Percentiles rank a stretch among this genome's conserved stretches.
phyloP scores from a whole-genome alignment of 305 asterid species.

The Solanum chacoense region DNA sequence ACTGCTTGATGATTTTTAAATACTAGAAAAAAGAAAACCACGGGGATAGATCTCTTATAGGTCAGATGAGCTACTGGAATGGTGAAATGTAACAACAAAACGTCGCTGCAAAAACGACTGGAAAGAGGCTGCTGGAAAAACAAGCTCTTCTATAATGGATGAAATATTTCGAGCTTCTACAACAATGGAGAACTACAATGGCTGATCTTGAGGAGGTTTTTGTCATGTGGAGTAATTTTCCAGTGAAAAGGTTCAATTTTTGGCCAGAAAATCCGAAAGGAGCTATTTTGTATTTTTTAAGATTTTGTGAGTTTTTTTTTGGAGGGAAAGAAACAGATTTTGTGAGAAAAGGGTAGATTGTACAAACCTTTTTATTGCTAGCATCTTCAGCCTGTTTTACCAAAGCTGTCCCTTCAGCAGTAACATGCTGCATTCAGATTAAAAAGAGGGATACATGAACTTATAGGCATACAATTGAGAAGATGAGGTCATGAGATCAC shows the following conservation, averaged over 20 bases:
- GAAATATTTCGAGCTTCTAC: background rate
- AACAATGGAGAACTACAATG: background rate
- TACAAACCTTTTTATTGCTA: constrained; percentile 73
- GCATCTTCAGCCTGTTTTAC: constrained; percentile 99
- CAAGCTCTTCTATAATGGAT: background rate
- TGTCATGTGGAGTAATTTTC: background rate
- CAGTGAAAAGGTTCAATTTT: background rate
- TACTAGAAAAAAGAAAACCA: background rate
- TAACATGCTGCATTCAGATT: constrained; percentile 60
- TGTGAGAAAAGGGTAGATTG: background rate
- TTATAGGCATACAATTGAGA: background rate
- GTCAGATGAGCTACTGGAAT: background rate
- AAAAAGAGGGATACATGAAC: background rate
- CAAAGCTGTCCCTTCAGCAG: constrained; percentile 88
- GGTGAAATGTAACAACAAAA: background rate
- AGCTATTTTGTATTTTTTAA: background rate
- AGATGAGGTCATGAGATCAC: constrained; percentile 8
- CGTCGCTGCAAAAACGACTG: background rate
- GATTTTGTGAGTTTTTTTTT: background rate
- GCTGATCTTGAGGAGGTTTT: background rate
- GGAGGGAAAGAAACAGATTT: background rate
- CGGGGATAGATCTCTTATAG: background rate
- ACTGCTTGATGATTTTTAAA: background rate
- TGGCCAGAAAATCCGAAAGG: background rate
- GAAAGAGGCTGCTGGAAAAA: background rate